Percentiles rank a stretch among this genome's conserved stretches.
Conservation (phyloP, 176 grass and related monocot genomes). For the Juncus inflexus region DNA sequence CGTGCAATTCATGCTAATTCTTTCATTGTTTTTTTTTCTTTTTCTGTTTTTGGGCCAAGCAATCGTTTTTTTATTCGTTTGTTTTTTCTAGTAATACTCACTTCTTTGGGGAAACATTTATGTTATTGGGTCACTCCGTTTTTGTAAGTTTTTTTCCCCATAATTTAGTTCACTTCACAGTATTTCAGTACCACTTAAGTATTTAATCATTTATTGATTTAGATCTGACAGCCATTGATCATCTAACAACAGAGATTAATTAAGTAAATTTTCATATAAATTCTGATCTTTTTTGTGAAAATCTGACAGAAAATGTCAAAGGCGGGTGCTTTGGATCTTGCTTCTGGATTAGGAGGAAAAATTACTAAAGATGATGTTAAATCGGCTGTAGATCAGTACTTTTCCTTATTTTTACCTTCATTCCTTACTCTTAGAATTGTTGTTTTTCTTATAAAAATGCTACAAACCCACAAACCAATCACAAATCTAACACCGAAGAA, state of each 20-base stretch:
- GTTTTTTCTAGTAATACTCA: no score
- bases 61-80: no score
- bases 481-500: no score
- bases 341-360: constrained; percentile 44
- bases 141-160: not conserved
- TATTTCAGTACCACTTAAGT: not conserved
- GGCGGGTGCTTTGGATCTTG: constrained; percentile 39
- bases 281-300: constrained; percentile 9
- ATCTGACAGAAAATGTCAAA: constrained; percentile 38
- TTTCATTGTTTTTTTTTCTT: no score
- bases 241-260: not conserved
- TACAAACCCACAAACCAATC: no score
- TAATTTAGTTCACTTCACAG: constrained; percentile 18
- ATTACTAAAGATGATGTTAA: constrained; percentile 42
- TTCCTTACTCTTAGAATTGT: not conserved
- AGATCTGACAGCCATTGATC: not conserved
- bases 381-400: constrained; percentile 38
- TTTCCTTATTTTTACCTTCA: not conserved
- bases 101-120: not conserved
- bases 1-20: not conserved
- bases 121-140: not conserved
- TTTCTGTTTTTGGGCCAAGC: no score
- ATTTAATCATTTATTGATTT: constrained; percentile 1
- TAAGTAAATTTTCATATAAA: constrained; percentile 8
- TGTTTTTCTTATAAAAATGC: not conserved